phyloP scores from a whole-genome alignment of 169 alveolate genomes.

The Plasmodium knowlesi region DNA sequence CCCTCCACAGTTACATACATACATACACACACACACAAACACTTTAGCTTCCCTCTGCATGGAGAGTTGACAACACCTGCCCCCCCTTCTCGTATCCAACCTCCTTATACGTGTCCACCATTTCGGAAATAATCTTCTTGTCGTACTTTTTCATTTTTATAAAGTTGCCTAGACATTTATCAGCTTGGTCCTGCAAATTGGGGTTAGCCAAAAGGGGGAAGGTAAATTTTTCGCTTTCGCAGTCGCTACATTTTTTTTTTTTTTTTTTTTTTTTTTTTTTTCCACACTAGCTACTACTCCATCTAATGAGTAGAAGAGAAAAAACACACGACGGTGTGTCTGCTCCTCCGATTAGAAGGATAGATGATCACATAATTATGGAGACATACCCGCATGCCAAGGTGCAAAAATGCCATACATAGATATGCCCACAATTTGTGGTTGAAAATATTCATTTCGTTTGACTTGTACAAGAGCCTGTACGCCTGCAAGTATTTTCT shows the following conservation, averaged over 20 bases:
- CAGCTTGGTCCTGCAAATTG: slow-evolving; percentile 29
- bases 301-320: neutral
- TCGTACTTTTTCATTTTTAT: slow-evolving; percentile 46
- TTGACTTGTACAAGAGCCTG: slow-evolving; percentile 37
- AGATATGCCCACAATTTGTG: slow-evolving; percentile 49
- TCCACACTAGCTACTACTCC: too few species aligned
- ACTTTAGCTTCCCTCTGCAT: neutral
- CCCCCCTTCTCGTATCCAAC: slow-evolving; percentile 26
- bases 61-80: slow-evolving; percentile 19
- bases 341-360: neutral
- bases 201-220: neutral
- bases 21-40: too few species aligned
- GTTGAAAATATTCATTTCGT: slow-evolving; percentile 38
- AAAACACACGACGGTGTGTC: neutral
- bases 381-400: slow-evolving; percentile 34
- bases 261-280: neutral
- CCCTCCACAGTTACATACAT: too few species aligned
- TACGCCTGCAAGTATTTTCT: slow-evolving; percentile 36
- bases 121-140: neutral
- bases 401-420: slow-evolving; percentile 13
- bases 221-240: neutral
- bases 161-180: slow-evolving; percentile 53
- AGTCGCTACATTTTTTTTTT: slow-evolving; percentile 2
- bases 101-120: slow-evolving; percentile 20
- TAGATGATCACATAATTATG: neutral